phyloP scores from a whole-genome alignment of 2,329 filamentous ascomycete species.

The Sporothrix protearum region DNA sequence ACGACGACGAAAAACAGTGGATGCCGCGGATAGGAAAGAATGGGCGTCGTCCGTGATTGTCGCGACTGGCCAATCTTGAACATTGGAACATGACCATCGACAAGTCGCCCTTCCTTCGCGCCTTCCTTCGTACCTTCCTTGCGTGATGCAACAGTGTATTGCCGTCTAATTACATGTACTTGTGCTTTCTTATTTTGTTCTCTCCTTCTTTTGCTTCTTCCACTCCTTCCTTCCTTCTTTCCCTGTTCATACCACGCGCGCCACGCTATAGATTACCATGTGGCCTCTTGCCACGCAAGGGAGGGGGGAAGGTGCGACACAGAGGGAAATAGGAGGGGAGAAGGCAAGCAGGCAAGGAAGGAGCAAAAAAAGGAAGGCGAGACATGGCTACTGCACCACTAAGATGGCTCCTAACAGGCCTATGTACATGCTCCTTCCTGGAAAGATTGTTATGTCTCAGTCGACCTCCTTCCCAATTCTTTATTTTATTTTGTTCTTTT shows the following conservation, averaged over 20 bases:
- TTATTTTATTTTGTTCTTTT: not conserved
- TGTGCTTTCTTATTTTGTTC: not conserved
- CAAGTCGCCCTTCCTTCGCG: not conserved
- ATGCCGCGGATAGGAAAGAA: too few relatives aligned
- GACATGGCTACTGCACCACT: not conserved
- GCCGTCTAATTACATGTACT: too few relatives aligned
- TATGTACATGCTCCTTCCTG: not conserved
- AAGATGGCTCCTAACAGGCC: not conserved
- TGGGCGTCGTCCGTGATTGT: not conserved
- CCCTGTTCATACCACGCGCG: too few relatives aligned
- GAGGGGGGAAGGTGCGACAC: constrained; percentile 1
- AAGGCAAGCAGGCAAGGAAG: not conserved
- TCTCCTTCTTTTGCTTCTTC: not conserved
- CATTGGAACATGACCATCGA: not conserved
- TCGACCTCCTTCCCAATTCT: not conserved
- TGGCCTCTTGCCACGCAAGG: constrained; percentile 3
- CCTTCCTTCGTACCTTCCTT: not conserved
- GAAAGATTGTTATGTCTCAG: not conserved
- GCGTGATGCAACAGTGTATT: not conserved
- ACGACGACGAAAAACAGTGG: not conserved
- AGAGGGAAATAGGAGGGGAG: not conserved
- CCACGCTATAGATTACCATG: constrained; percentile 14
- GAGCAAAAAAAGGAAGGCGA: not conserved
- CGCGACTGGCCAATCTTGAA: not conserved
- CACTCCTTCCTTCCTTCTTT: not conserved